Base-by-base conservation (phyloP, 805 yeast species). In the Saccharomycopsis amapae region DNA sequence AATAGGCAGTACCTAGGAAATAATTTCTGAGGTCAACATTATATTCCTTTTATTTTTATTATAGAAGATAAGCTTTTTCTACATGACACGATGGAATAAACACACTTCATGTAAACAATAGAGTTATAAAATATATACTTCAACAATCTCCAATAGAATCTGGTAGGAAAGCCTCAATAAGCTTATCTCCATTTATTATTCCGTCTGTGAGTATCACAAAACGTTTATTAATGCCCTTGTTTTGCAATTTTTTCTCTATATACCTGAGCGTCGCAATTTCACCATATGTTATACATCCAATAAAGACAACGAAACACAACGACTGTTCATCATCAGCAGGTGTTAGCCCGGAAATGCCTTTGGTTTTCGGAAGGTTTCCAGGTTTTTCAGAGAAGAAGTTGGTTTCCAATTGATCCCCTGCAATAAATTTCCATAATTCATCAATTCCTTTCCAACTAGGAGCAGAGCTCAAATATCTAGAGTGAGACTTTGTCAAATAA, bases 221-320 rank as follows among this genome's bases (percentile, higher is more conserved):
- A 30, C 67, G 60, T 55, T 64, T 70, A 42, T 58, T 49, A 13
- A 62, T 54, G 32, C 62, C 65, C 43, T 63, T 64, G 23, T 56
- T 53, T 6, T 64, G 59, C 30, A 67, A 50, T 20, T 67, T 67
- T 39, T 66, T 63, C 46, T 84, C 77, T n/a, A 85, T 67, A 44
- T 69, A 72, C 55, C 80, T 68, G 39, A 90, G 63, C 2, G 88
- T 79, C 2, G 90, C 76, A 15, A 89, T 67, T 61, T 90, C 98
- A 6, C 93, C 78, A 58, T 85, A 71, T 0, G 97, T 86, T 5
- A 89, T 66, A 0, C 98, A 97, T 12, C 97, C 97, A 34, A 89
- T 57, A 51, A 82, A 63, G 5, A 79, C 75, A 42, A 85, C 54
- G 50, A 86, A 57, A 49, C 62, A 44, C 58, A 63, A 45, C 58